Evolutionary conservation across 495 filamentous ascomycete genomes (phyloP).

Genomic region (Pyrenopolyporus hunteri): DNA sequence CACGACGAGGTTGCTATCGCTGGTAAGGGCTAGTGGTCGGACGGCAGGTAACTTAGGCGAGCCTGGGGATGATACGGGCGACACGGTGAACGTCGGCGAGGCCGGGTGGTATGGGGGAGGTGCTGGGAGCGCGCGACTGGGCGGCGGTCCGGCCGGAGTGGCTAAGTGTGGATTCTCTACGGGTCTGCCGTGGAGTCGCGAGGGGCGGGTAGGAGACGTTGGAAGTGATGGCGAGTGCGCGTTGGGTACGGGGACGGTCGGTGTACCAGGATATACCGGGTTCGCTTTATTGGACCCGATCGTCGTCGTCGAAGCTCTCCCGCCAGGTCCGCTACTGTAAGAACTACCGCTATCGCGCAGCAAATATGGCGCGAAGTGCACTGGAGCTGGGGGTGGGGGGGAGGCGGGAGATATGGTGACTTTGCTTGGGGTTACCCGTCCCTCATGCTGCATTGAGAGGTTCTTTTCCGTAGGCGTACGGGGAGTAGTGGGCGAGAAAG

Average conservation of each 20-base stretch:
- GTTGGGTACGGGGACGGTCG: not conserved
- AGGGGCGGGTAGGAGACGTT: constrained; percentile 38
- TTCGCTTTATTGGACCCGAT: constrained; percentile 23
- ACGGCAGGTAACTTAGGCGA: not conserved
- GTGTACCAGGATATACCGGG: constrained; percentile 18
- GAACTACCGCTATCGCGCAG: constrained; percentile 36
- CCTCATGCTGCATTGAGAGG: constrained; percentile 40
- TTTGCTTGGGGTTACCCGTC: constrained; percentile 19
- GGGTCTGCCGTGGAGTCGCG: constrained; percentile 41
- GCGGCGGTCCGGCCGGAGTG: constrained; percentile 43
- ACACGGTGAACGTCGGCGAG: constrained; percentile 36
- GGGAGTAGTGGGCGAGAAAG: constrained; percentile 40
- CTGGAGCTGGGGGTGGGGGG: constrained; percentile 19
- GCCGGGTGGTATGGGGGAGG: constrained; percentile 35
- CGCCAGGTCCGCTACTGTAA: constrained; percentile 23
- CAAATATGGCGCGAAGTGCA: constrained; percentile 23
- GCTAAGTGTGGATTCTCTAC: constrained; percentile 43
- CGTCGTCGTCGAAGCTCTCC: constrained; percentile 24
- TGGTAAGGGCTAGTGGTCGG: not conserved
- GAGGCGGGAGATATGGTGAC: constrained; percentile 11
- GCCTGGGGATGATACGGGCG: constrained; percentile 23
- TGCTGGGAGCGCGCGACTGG: constrained; percentile 39
- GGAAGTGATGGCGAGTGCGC: constrained; percentile 13
- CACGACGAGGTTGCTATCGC: not conserved
- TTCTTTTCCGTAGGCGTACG: constrained; percentile 44